These are phyloP conservation scores for Leucocoprinus leucothites DNA, from an alignment of 768 basidiomycete genomes.

Conservation along the genomic window DNA sequence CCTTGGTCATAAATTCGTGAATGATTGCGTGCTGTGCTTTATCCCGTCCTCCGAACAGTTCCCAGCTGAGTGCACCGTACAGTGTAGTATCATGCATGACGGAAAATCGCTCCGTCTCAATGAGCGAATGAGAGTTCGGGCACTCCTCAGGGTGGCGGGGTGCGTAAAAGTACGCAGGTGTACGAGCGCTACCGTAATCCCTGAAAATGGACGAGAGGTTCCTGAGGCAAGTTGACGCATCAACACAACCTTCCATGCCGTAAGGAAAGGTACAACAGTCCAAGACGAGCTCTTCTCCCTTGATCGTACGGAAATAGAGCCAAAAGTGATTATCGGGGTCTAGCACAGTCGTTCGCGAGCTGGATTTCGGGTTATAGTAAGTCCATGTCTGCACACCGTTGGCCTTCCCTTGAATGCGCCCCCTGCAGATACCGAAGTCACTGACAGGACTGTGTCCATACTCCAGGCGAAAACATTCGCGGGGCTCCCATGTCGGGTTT, in stretches of 20 bases:
- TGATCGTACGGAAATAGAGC: slow-evolving; percentile 44
- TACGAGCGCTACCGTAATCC: slow-evolving; percentile 3
- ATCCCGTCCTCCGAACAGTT: background rate
- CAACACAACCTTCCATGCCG: slow-evolving; percentile 4
- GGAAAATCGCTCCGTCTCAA: background rate
- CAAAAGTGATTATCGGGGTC: slow-evolving; percentile 46
- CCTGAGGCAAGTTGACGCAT: background rate
- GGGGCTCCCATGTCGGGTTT: background rate
- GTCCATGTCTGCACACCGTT: slow-evolving; percentile 3
- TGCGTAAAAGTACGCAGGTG: slow-evolving; percentile 1
- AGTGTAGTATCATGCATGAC: background rate
- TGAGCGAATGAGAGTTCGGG: background rate
- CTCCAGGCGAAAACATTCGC: slow-evolving; percentile 27
- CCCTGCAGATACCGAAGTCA: slow-evolving; percentile 42
- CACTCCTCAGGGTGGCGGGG: background rate
- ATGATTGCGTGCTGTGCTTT: background rate
- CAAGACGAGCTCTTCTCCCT: slow-evolving; percentile 37
- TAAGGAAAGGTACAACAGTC: slow-evolving; percentile 24
- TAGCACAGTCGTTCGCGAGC: slow-evolving; percentile 28
- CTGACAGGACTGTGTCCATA: slow-evolving; percentile 37
- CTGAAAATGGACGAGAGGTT: background rate
- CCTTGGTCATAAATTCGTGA: background rate
- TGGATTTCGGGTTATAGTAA: slow-evolving; percentile 20
- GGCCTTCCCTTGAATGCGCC: slow-evolving; percentile 26
- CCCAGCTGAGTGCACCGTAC: background rate